Percentiles rank a stretch among this genome's conserved stretches.
phyloP scores from a whole-genome alignment of 106 monocot genomes.

The Chionographis japonica region DNA sequence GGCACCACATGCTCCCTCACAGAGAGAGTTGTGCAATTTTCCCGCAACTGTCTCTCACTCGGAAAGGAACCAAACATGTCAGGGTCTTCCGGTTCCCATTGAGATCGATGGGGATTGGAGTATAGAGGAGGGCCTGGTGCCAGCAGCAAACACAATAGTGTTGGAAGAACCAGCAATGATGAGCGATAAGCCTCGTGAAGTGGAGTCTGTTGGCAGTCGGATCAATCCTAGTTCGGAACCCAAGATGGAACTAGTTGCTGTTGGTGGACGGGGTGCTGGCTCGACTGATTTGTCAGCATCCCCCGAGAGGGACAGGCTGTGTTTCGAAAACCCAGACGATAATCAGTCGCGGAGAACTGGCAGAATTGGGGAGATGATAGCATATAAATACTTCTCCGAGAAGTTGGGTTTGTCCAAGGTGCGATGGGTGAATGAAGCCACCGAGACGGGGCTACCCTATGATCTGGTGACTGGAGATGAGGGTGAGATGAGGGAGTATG shows the following conservation, averaged over 20 bases:
- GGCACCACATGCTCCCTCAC: conserved; percentile 2
- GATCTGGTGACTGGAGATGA: conserved; percentile 57
- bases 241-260: background rate
- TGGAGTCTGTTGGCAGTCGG: conserved; percentile 10
- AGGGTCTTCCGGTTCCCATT: conserved; percentile 27
- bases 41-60: background rate
- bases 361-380: conserved; percentile 61
- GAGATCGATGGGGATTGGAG: conserved; percentile 44
- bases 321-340: conserved; percentile 16
- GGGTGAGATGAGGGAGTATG: conserved; percentile 37
- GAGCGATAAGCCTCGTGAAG: background rate
- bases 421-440: conserved; percentile 81
- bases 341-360: conserved; percentile 43
- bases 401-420: conserved; percentile 42
- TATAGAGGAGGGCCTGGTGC: conserved; percentile 21
- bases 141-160: background rate
- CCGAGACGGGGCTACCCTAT: conserved; percentile 85
- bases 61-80: background rate
- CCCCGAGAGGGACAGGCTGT: conserved; percentile 17
- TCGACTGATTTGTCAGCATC: conserved; percentile 7
- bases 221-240: background rate
- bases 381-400: conserved; percentile 62
- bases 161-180: conserved; percentile 6
- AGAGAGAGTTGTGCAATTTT: background rate
- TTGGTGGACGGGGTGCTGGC: background rate